Conservation (phyloP, 2,329 filamentous ascomycete species). For the Colletotrichum lini region DNA sequence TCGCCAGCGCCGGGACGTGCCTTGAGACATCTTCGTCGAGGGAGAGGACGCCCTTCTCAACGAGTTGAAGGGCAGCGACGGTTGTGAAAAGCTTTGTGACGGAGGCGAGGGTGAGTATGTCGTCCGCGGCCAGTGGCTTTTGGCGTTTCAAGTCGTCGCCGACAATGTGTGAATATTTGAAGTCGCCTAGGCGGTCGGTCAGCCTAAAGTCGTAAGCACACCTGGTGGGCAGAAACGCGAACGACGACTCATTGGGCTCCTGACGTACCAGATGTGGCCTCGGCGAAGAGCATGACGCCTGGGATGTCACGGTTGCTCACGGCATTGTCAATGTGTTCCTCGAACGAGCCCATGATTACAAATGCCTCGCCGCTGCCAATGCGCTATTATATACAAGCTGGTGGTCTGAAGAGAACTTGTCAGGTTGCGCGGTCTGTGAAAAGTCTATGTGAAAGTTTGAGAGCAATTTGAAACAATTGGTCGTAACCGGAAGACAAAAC, state of each 20-base stretch:
- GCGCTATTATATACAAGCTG: too few relatives aligned
- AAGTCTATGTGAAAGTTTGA: neutral
- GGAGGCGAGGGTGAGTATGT: constrained; percentile 55
- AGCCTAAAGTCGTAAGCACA: neutral
- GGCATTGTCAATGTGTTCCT: constrained; percentile 27
- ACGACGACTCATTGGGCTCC: neutral
- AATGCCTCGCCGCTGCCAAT: neutral
- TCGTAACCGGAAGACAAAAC: neutral
- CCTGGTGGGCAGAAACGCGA: neutral
- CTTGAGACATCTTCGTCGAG: constrained; percentile 61
- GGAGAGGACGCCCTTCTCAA: constrained; percentile 64
- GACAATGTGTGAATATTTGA: constrained; percentile 31
- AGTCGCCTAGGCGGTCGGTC: neutral
- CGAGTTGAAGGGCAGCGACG: constrained; percentile 67
- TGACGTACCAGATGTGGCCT: constrained; percentile 35
- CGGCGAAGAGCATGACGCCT: constrained; percentile 36
- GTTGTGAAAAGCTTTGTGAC: constrained; percentile 63
- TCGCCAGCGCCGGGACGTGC: constrained; percentile 63
- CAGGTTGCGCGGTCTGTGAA: neutral
- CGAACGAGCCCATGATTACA: constrained; percentile 33
- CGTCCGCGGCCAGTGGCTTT: constrained; percentile 53
- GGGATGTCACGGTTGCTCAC: constrained; percentile 36
- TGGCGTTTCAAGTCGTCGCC: constrained; percentile 44
- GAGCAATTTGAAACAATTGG: neutral
- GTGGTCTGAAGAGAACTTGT: neutral